Conservation (phyloP, 2,329 filamentous ascomycete species). For the Colletotrichum australisinense region DNA sequence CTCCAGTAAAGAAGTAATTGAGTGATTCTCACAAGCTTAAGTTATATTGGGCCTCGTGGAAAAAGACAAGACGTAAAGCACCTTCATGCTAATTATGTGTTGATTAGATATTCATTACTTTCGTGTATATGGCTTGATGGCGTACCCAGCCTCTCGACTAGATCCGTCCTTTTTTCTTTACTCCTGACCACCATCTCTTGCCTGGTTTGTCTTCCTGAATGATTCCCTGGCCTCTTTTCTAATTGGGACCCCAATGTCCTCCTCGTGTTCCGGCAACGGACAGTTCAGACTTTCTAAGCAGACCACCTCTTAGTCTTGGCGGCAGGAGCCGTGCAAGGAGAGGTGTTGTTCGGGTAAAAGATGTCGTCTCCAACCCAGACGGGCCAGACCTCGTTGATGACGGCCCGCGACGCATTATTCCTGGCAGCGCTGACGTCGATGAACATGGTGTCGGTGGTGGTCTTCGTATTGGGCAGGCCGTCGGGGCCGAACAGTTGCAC, state of each 20-base stretch:
- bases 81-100: too few species aligned
- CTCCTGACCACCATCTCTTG: background rate
- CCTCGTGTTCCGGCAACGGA: too few species aligned
- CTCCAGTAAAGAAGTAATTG: too few species aligned
- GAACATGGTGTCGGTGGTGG: background rate
- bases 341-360: constrained; percentile 15
- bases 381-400: constrained; percentile 12
- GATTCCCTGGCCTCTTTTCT: background rate
- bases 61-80: too few species aligned
- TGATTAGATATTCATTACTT: too few species aligned
- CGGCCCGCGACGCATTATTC: background rate
- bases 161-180: background rate
- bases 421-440: background rate
- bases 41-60: too few species aligned
- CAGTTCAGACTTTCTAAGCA: background rate
- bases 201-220: background rate
- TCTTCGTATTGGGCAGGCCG: background rate
- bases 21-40: too few species aligned
- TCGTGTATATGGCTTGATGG: too few species aligned
- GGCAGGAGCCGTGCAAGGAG: background rate
- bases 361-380: background rate
- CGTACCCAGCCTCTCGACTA: too few species aligned
- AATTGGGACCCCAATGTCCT: too few species aligned
- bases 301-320: background rate
- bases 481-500: background rate